Base-by-base conservation (phyloP, 2,329 filamentous ascomycete species). In the Calycina herbarum region DNA sequence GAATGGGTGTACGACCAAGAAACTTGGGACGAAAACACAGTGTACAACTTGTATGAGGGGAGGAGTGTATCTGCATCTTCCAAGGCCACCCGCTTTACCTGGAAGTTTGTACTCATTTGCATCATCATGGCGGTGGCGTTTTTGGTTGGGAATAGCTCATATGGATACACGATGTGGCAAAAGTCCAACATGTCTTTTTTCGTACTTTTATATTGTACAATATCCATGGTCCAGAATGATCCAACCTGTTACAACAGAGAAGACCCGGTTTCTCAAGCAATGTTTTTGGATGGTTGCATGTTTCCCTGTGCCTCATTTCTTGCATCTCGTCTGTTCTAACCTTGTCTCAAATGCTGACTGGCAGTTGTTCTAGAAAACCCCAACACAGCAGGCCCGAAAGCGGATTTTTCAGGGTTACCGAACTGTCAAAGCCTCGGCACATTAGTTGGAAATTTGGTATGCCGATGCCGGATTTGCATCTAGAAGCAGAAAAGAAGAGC, bases 61-160 rank as follows among this genome's bases (percentile, higher is more conserved):
- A 24, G 56, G 54, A 59, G 38, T 31, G 15, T 29, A 29, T 40
- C 58, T 40, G 2, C 35, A 60, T 27, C 8, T 59, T 24, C 15
- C 35, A 15, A 10, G 38, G 38, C n/a, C 38, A 29, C 10, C 10
- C 5, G 33, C 27, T 15, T 5, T 38, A 29, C 35, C 20, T 42
- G 38, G 38, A 8, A 54, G 20, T 54, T 27, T 54, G 48, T 54
- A 27, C n/a, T n/a, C 42, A 62, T 64, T 62, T 65, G 45, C 57
- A 70, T 68, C 64, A 69, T 67, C 69, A 74, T 74, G 68, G 72
- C 70, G 68, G 64, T 59, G 73, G 73, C 73, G 73, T 74, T 75
- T 57, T 61, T 65, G 59, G 54, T 59, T 63, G 29, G 62, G 59
- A 54, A 24, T 27, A 54, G 48, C 48, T 54, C 20, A 40, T 67